phyloP scores from a whole-genome alignment of 768 basidiomycete genomes.

The Termitomyces sp. region DNA sequence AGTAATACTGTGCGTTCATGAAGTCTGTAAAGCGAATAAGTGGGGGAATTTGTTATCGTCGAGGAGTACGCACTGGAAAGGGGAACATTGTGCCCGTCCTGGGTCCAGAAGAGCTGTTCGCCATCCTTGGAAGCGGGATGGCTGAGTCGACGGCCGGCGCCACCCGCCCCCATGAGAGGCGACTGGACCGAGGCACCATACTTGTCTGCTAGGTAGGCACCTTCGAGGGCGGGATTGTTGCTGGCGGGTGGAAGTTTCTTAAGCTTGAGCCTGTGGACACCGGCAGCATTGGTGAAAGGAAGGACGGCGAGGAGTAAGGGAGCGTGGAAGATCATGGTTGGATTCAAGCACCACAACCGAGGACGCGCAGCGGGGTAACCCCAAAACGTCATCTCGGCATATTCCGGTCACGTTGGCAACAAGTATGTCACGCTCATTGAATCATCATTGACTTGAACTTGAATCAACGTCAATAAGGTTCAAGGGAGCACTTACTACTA shows the following conservation, averaged over 20 bases:
- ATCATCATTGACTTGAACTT: too few relatives aligned
- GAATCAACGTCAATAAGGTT: too few relatives aligned
- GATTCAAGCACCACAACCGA: conserved; percentile 15
- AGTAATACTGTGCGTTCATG: conserved; percentile 97
- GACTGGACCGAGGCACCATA: conserved; percentile 62
- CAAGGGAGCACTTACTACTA: too few relatives aligned
- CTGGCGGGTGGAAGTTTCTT: conserved; percentile 72
- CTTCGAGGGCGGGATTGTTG: conserved; percentile 65
- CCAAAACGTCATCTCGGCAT: conserved; percentile 18
- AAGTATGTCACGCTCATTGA: too few relatives aligned
- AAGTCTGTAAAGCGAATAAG: conserved; percentile 58
- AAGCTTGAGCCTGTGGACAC: conserved; percentile 83
- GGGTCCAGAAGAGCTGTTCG: conserved; percentile 77
- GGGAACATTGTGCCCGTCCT: conserved; percentile 86
- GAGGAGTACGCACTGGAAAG: conserved; percentile 67
- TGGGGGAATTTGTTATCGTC: not conserved
- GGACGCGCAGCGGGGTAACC: not conserved
- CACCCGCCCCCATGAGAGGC: conserved; percentile 73
- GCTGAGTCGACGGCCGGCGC: conserved; percentile 58
- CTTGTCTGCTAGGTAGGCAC: conserved; percentile 90
- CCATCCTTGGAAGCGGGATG: conserved; percentile 35
- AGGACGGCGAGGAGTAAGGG: conserved; percentile 40
- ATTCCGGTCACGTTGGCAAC: conserved; percentile 9
- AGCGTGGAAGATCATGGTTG: conserved; percentile 41
- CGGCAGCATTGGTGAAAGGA: conserved; percentile 50